Conservation (phyloP, 2,329 filamentous ascomycete genomes). For the Passalora sequoiae region DNA sequence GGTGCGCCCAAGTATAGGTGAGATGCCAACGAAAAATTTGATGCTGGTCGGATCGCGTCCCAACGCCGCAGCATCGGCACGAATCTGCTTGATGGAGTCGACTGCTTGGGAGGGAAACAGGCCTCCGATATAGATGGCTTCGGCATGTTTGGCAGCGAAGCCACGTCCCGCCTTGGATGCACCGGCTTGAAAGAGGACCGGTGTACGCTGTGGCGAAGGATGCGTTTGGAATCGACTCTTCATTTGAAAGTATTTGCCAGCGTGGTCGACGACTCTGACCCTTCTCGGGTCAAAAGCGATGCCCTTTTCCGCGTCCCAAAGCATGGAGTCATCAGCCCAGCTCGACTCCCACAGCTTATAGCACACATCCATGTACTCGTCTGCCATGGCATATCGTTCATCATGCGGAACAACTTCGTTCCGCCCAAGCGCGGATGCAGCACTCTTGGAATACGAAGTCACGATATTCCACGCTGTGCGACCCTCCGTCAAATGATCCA, state of each 20-base stretch:
- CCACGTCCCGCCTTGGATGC: constrained; percentile 53
- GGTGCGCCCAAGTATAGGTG: constrained; percentile 58
- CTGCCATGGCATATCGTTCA: constrained; percentile 55
- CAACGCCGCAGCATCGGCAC: not conserved
- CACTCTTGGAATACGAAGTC: constrained; percentile 56
- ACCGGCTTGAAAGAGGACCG: constrained; percentile 48
- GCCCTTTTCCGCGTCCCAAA: constrained; percentile 49
- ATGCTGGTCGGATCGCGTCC: constrained; percentile 57
- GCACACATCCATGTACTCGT: constrained; percentile 57
- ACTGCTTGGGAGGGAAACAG: constrained; percentile 48
- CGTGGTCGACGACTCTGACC: constrained; percentile 55
- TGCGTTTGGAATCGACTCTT: constrained; percentile 41
- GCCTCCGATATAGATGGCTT: constrained; percentile 59
- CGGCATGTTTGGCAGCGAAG: constrained; percentile 55
- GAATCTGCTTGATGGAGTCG: constrained; percentile 43
- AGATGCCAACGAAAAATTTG: constrained; percentile 63
- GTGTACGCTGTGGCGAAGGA: constrained; percentile 38
- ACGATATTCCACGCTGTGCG: constrained; percentile 64
- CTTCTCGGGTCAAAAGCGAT: constrained; percentile 54
- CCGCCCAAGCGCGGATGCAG: constrained; percentile 57
- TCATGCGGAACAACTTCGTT: constrained; percentile 56
- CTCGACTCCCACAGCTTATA: constrained; percentile 58
- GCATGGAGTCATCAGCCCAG: constrained; percentile 53
- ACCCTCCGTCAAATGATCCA: constrained; percentile 58
- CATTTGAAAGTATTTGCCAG: constrained; percentile 50